Evolutionary conservation across 352 stramenopile species (phyloP).

Genomic region (Phytophthora podocarpi): DNA sequence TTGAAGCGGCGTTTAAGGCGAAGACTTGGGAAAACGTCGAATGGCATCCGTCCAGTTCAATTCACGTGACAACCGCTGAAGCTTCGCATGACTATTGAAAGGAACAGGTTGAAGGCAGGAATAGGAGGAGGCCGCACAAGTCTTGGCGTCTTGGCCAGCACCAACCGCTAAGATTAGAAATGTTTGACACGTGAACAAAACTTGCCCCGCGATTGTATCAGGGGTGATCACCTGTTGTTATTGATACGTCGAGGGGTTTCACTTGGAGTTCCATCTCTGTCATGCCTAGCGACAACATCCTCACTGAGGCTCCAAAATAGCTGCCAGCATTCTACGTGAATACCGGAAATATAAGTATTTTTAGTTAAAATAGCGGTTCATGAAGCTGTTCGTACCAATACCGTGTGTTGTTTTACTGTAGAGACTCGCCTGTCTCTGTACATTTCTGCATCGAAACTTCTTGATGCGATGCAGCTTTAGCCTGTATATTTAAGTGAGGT

Average conservation of each 20-base stretch:
- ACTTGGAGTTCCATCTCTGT: no score
- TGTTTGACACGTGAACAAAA: no score
- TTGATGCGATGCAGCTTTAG: slow-evolving; percentile 25
- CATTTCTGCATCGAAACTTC: slow-evolving; percentile 20
- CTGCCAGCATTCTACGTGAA: no score
- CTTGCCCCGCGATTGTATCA: no score
- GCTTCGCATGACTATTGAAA: slow-evolving; percentile 14
- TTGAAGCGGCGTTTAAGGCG: slow-evolving; percentile 10
- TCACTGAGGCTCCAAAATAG: no score
- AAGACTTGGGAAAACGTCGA: slow-evolving; percentile 29
- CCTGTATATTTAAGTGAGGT: slow-evolving; percentile 4
- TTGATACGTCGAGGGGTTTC: no score
- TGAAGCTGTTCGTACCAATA: no score
- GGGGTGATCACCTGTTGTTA: no score
- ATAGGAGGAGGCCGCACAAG: slow-evolving; percentile 8
- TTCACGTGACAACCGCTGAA: slow-evolving; percentile 1
- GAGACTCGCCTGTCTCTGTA: not conserved
- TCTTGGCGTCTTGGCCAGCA: not conserved
- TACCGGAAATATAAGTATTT: no score
- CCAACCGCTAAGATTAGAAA: not conserved
- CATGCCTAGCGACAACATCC: no score
- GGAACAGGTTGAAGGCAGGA: slow-evolving; percentile 11
- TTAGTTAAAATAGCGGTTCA: no score
- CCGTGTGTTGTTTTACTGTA: no score
- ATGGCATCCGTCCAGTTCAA: slow-evolving; percentile 9